These are phyloP conservation scores for Didymella pinodella DNA, from an alignment of 2,329 filamentous ascomycete genomes.

Conservation along the genomic window DNA sequence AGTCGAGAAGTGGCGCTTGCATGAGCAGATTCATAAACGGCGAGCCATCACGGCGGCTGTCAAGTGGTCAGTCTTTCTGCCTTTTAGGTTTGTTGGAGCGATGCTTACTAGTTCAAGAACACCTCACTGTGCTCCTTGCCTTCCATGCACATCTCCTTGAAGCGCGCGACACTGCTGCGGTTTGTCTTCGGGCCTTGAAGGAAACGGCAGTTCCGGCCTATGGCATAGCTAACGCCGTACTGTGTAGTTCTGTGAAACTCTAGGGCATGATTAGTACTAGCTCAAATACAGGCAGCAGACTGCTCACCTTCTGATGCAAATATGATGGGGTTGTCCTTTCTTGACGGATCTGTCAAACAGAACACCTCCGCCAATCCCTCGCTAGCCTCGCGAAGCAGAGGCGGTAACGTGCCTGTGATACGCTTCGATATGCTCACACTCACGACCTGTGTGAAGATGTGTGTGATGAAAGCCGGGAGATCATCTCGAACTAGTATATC, in stretches of 20 bases:
- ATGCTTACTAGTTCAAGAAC: constrained; percentile 73
- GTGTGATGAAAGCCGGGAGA: constrained; percentile 74
- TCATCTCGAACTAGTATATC: constrained; percentile 71
- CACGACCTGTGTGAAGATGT: constrained; percentile 73
- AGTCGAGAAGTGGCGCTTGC: constrained; percentile 75
- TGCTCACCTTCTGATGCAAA: constrained; percentile 74
- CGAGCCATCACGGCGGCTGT: constrained; percentile 73
- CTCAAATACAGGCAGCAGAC: no score
- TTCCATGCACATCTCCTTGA: constrained; percentile 67
- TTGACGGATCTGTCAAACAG: constrained; percentile 76
- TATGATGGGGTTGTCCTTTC: constrained; percentile 77
- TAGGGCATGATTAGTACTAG: constrained; percentile 44
- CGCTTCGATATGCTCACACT: constrained; percentile 72
- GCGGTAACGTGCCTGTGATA: constrained; percentile 71
- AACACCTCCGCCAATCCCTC: constrained; percentile 80
- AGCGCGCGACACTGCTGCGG: constrained; percentile 65
- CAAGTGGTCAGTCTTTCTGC: constrained; percentile 14
- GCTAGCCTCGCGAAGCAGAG: constrained; percentile 71
- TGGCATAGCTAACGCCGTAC: constrained; percentile 75
- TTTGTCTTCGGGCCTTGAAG: constrained; percentile 78
- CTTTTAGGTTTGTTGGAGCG: not conserved
- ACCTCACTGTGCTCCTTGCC: constrained; percentile 77
- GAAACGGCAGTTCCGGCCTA: constrained; percentile 81
- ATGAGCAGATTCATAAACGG: constrained; percentile 81
- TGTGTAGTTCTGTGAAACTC: constrained; percentile 79